A percentile compares a stretch with the other conserved stretches of the same genome.
Conservation (phyloP, 768 basidiomycete species). For the Pilatotrama ljubarskyi region DNA sequence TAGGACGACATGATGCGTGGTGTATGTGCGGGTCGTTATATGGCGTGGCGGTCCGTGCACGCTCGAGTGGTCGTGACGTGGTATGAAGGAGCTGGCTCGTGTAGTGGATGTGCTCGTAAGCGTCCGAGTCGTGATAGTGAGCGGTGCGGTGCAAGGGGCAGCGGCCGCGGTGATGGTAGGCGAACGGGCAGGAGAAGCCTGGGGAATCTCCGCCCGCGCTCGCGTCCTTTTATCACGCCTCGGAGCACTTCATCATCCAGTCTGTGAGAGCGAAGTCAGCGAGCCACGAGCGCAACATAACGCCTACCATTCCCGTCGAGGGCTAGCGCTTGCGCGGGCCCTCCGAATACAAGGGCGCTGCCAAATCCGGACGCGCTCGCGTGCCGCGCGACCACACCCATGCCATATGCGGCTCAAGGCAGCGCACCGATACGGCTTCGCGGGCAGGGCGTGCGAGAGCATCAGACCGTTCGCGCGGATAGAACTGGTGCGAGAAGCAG, state of each 20-base stretch:
- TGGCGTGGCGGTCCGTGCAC: background rate
- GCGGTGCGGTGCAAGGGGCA: background rate
- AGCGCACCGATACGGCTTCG: conserved; percentile 14
- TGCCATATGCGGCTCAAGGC: conserved; percentile 18
- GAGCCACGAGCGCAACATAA: background rate
- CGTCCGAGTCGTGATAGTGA: background rate
- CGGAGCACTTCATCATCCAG: background rate
- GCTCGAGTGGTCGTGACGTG: background rate
- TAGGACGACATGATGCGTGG: conserved; percentile 34
- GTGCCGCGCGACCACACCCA: conserved; percentile 6
- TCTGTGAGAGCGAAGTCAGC: background rate
- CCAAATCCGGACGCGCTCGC: conserved; percentile 15
- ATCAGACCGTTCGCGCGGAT: conserved; percentile 6
- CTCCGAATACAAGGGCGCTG: conserved; percentile 11
- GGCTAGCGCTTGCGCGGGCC: background rate
- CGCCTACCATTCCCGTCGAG: conserved; percentile 16
- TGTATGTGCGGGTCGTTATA: background rate
- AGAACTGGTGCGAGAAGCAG: background rate
- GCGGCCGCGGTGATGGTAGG: background rate
- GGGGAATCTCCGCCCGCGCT: background rate
- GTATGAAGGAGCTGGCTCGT: background rate
- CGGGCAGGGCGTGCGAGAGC: background rate
- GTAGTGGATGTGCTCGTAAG: background rate
- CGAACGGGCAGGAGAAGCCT: conserved; percentile 15
- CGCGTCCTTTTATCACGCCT: conserved; percentile 12